These are phyloP conservation scores for Golubevia sp. DNA, from an alignment of 1,284 basidiomycete species.

Conservation along the genomic window DNA sequence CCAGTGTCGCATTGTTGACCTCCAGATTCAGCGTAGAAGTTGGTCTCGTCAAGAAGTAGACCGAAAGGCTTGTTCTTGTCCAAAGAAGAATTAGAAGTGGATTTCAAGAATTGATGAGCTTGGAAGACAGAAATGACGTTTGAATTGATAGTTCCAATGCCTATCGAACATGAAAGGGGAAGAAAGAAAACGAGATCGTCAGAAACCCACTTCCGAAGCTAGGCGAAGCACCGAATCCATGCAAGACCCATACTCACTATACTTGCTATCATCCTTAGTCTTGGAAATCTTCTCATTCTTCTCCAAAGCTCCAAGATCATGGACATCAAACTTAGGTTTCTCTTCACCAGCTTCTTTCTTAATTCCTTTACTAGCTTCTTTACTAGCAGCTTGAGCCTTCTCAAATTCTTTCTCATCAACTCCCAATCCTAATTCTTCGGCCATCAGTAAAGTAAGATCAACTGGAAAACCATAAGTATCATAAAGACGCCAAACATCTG, in stretches of 20 bases:
- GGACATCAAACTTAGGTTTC: conserved; percentile 88
- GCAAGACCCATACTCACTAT: conserved; percentile 74
- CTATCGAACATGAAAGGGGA: background rate
- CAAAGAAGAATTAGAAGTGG: conserved; percentile 71
- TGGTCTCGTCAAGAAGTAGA: conserved; percentile 88
- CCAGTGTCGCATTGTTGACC: conserved; percentile 98
- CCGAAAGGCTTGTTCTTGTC: conserved; percentile 73
- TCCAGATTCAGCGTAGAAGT: conserved; percentile 96
- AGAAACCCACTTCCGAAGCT: conserved; percentile 60
- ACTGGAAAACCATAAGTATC: conserved; percentile 99
- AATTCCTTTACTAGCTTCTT: conserved; percentile 86
- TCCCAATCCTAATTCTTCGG: conserved; percentile 83
- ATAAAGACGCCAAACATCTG: conserved; percentile 95
- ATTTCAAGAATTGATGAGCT: conserved; percentile 74
- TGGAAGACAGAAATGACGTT: conserved; percentile 85
- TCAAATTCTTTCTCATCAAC: conserved; percentile 91
- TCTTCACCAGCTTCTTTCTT: conserved; percentile 69
- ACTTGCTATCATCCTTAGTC: conserved; percentile 91
- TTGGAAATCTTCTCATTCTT: conserved; percentile 80
- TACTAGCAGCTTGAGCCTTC: conserved; percentile 81
- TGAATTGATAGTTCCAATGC: conserved; percentile 74
- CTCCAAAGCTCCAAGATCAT: conserved; percentile 87
- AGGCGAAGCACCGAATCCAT: too few species aligned
- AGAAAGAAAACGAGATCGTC: background rate
- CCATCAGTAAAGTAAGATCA: conserved; percentile 95